Evolutionary conservation across 2,329 filamentous ascomycete species (phyloP), one percentile per base, ranked within the genome.

Genomic region (Albifimbria verrucaria): DNA sequence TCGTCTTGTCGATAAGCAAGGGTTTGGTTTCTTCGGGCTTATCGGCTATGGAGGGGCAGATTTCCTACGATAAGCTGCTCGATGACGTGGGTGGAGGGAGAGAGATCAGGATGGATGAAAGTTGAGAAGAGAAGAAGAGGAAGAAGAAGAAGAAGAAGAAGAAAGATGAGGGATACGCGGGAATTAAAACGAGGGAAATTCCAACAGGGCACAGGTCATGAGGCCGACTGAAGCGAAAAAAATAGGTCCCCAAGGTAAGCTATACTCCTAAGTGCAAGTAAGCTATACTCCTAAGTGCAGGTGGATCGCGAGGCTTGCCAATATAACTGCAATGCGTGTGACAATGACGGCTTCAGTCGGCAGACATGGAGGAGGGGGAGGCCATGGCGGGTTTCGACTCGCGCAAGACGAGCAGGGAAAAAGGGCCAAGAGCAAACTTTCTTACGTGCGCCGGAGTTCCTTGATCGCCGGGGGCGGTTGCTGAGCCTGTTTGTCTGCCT

Each of bases 221-320:
- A 52, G 24, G 46, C 45, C n/a, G n/a, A n/a, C n/a, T 39, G 32
- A 39, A 39, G 32, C 32, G 32, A 39, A 39, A 39, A n/a, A n/a
- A n/a, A n/a, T n/a, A n/a, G n/a, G n/a, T n/a, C n/a, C 32, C 32
- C 32, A 39, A 39, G 32, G 12, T 48, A 53, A 48, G 53, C 57
- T 59, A 59, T 59, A 56, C 57, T 59, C 32, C 32, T 39, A 39
- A 39, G 32, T 39, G 32, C 32, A 39, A 39, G 32, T 39, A 39
- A 39, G 32, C 32, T 39, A 39, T 39, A 39, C 32, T 39, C 55
- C 57, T 57, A 59, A 59, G 57, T 59, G 57, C 57, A 59, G 57
- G 57, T 59, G 49, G 28, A 54, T 39, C 32, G n/a, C n/a, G n/a
- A n/a, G n/a, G n/a, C n/a, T n/a, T n/a, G n/a, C n/a, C n/a, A n/a